Evolutionary conservation across 371 early-diverging fungal species (phyloP), one percentile per base, ranked within the genome.

Genomic region (Mucor irregularis): DNA sequence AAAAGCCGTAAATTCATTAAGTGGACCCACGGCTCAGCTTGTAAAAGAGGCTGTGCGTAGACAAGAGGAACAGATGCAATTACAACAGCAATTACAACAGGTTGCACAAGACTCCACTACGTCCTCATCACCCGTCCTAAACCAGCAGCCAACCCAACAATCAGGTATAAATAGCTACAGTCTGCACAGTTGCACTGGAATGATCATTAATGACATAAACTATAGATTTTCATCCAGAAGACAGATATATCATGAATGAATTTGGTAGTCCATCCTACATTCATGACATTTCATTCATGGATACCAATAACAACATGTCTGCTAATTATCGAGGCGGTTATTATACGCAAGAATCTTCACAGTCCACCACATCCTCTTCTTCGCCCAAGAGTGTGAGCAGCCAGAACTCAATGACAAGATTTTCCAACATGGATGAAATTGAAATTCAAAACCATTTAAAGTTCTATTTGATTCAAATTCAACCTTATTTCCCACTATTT

Each of bases 401-500:
- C 30, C 30, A 38, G 13, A 14, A 46, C n/a, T n/a, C n/a, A n/a
- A n/a, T n/a, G n/a, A n/a, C n/a, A n/a, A n/a, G n/a, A n/a, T n/a
- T n/a, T n/a, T n/a, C n/a, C n/a, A n/a, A n/a, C n/a, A n/a, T n/a
- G 19, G 44, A 56, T 30, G 31, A 35, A 19, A 31, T 44, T 0
- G 58, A 58, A 3, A 51, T 58, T 29, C 42, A 45, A 16, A 37
- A 45, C 17, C 44, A 51, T 30, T 8, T 62, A 11, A 53, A 53
- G 7, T 53, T 48, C 19, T 62, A 52, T 42, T 34, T 62, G 25
- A 39, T 29, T 4, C 53, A 56, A 30, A 65, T 65, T 19, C 65
- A 65, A 30, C 65, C 65, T 26, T 52, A 39, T 26, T 65, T 56
- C 30, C 59, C 65, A 19, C 28, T 65, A 3, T 65, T 65, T 56